Conservation (phyloP, 257 asterid genomes). For the Penstemon davidsonii region DNA sequence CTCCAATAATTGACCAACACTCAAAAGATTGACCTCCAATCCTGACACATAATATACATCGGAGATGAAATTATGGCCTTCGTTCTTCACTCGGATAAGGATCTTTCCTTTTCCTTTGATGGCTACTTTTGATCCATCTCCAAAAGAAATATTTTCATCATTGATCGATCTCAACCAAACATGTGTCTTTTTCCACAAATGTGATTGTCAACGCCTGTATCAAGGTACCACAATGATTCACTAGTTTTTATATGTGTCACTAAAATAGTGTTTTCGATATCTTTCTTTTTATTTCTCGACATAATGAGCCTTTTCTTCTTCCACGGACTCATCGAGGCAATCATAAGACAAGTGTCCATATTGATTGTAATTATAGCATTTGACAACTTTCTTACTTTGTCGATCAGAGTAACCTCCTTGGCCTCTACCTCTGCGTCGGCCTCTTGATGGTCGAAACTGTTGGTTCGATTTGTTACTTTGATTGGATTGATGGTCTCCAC, state of each 20-base stretch:
- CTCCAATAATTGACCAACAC: background rate
- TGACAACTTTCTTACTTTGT: background rate
- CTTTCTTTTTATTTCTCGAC: background rate
- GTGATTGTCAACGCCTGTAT: background rate
- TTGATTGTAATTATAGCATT: background rate
- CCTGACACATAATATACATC: background rate
- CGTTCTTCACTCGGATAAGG: background rate
- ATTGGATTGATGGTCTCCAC: no score
- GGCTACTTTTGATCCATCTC: background rate
- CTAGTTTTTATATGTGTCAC: background rate
- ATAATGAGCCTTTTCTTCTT: no score
- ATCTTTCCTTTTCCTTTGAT: slow-evolving; percentile 11
- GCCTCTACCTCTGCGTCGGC: background rate
- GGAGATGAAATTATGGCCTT: background rate
- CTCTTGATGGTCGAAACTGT: no score
- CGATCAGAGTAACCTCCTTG: background rate
- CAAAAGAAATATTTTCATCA: background rate
- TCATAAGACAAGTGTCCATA: slow-evolving; percentile 2
- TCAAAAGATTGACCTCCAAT: background rate
- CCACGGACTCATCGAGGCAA: background rate
- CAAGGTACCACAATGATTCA: background rate
- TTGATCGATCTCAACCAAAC: background rate
- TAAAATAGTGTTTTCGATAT: background rate
- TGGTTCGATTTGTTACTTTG: background rate
- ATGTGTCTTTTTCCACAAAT: background rate